Conservation (phyloP, 164 flowering plant species). For the Platanus orientalis region DNA sequence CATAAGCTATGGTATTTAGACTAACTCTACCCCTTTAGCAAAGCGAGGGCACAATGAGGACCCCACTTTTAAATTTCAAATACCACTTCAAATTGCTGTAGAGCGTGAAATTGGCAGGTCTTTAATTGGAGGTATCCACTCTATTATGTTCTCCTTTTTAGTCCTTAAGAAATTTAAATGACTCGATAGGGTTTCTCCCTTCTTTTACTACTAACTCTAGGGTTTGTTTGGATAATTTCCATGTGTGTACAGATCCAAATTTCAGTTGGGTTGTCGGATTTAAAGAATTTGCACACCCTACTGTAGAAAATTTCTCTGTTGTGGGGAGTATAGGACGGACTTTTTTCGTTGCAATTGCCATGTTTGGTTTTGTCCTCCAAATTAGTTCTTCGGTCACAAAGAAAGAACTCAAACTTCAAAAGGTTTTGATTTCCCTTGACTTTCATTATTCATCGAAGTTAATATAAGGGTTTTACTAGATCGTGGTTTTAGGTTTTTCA, state of each 20-base stretch:
- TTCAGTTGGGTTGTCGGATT: too few species aligned
- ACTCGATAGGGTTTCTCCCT: too few species aligned
- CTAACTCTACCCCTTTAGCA: slow-evolving; percentile 48
- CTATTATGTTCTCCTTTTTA: background rate
- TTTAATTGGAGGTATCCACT: slow-evolving; percentile 47
- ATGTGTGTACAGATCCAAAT: slow-evolving; percentile 42
- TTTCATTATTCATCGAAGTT: background rate
- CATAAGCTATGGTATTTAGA: slow-evolving; percentile 75
- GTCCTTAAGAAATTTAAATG: too few species aligned
- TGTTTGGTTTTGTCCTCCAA: slow-evolving; percentile 74
- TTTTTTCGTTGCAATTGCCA: slow-evolving; percentile 65
- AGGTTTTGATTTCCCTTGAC: slow-evolving; percentile 32
- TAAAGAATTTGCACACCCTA: slow-evolving; percentile 22
- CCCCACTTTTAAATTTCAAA: slow-evolving; percentile 65
- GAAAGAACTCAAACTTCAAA: slow-evolving; percentile 81
- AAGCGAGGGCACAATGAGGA: slow-evolving; percentile 48
- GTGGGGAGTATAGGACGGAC: slow-evolving; percentile 37
- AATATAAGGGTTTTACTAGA: too few species aligned
- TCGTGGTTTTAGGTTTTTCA: too few species aligned
- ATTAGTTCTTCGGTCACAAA: slow-evolving; percentile 52
- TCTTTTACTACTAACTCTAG: too few species aligned
- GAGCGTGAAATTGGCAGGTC: slow-evolving; percentile 77
- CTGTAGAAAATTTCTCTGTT: slow-evolving; percentile 8
- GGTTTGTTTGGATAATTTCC: background rate
- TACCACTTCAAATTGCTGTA: slow-evolving; percentile 77